These are phyloP conservation scores for Sclerotinia trifoliorum DNA, from an alignment of 2,329 filamentous ascomycete species.

Conservation along the genomic window DNA sequence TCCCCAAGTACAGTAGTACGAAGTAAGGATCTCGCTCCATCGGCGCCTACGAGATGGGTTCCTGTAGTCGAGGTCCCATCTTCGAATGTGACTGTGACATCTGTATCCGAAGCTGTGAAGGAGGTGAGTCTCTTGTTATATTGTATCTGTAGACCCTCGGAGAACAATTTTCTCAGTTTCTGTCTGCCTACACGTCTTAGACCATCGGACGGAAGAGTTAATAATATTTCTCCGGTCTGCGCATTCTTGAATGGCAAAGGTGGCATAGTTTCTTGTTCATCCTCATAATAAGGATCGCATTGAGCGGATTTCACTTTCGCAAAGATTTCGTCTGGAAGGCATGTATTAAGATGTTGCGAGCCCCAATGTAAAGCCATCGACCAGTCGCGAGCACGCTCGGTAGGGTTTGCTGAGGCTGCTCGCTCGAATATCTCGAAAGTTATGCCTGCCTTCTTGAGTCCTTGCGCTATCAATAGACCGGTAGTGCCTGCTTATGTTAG, in stretches of 20 bases:
- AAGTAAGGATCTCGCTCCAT: conserved; percentile 42
- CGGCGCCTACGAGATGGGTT: conserved; percentile 43
- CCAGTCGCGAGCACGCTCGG: conserved; percentile 10
- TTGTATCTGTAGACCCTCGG: conserved; percentile 8
- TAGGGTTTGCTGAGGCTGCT: background rate
- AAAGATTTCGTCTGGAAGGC: conserved; percentile 12
- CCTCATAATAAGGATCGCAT: background rate
- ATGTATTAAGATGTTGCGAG: background rate
- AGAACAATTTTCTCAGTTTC: conserved; percentile 13
- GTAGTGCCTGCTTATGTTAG: conserved; percentile 12
- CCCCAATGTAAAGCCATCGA: conserved; percentile 19
- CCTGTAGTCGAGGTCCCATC: conserved; percentile 29
- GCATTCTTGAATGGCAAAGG: background rate
- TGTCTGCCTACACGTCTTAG: conserved; percentile 3
- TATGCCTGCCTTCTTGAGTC: conserved; percentile 15
- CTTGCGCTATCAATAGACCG: conserved; percentile 18
- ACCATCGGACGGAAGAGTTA: background rate
- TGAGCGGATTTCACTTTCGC: background rate
- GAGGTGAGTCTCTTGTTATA: background rate
- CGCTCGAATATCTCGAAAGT: conserved; percentile 11
- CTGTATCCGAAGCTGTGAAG: background rate
- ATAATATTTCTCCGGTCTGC: conserved; percentile 1
- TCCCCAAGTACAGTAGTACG: conserved; percentile 27
- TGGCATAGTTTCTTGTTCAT: conserved; percentile 1
- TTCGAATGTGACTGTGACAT: conserved; percentile 2